A percentile compares a stretch with the other conserved stretches of the same genome.
These are phyloP conservation scores for Ogataea wickerhamii DNA, from an alignment of 805 yeast genomes.

Conservation along the genomic window DNA sequence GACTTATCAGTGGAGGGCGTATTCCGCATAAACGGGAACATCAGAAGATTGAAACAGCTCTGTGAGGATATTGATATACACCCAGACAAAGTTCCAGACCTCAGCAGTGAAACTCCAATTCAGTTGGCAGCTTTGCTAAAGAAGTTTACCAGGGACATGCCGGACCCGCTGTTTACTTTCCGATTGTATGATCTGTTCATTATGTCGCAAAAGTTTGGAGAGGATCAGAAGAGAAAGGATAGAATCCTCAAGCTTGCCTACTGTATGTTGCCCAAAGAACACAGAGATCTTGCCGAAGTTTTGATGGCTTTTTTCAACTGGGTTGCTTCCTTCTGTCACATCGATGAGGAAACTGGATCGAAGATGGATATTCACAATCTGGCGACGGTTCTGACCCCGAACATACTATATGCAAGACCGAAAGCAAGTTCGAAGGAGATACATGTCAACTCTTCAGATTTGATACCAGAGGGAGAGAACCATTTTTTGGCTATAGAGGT, in stretches of 20 bases:
- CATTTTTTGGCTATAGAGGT: conserved; percentile 91
- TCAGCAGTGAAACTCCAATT: conserved; percentile 72
- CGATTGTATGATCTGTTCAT: conserved; percentile 78
- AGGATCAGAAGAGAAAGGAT: conserved; percentile 43
- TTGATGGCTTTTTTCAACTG: conserved; percentile 81
- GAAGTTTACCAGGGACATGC: conserved; percentile 87
- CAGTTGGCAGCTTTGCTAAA: conserved; percentile 92
- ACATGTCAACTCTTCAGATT: conserved; percentile 20
- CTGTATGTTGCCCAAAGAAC: conserved; percentile 73
- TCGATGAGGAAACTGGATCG: conserved; percentile 86
- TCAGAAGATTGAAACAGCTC: conserved; percentile 70
- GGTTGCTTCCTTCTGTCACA: conserved; percentile 93
- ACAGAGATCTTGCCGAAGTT: conserved; percentile 85
- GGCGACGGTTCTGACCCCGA: conserved; percentile 95
- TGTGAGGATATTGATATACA: conserved; percentile 68
- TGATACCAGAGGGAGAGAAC: conserved; percentile 50
- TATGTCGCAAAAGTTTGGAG: conserved; percentile 50
- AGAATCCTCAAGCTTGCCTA: conserved; percentile 61
- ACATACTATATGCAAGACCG: conserved; percentile 64
- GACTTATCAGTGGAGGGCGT: conserved; percentile 96
- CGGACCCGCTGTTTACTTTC: conserved; percentile 82
- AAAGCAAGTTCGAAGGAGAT: conserved; percentile 23
- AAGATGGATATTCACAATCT: conserved; percentile 95
- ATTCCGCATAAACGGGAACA: conserved; percentile 94
- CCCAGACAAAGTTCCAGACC: conserved; percentile 69